Base-by-base conservation (phyloP, 208 protist species). In the Acanthamoeba polyphaga region DNA sequence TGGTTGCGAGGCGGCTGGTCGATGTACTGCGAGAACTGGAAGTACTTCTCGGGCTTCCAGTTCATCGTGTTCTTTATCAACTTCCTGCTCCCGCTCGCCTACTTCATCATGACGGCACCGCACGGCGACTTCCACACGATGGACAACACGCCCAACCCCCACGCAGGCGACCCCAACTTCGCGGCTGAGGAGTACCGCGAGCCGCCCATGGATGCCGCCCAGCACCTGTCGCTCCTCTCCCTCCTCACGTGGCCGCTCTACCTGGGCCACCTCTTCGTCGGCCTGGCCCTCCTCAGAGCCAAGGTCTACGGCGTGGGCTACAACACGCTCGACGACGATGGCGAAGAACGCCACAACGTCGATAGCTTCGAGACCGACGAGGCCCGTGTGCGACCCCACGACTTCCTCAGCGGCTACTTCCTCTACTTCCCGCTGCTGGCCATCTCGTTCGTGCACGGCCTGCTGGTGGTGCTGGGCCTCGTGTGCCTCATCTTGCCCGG, bases 11-110 rank as follows among this genome's bases (percentile, higher is more conserved):
- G 80, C 49, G 80, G 80, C 0, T 88, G 80, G 80, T 88, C 46
- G 15, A 58, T 88, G 51, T 88, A 88, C 53, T 7, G 8, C 80
- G 80, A 88, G 51, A 88, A 88, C 80, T 88, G 80, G 80, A 88
- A 64, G 80, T 88, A 88, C 51, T 88, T 88, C 34, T 88, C 80
- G 43, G 80, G 80, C 80, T 88, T 88, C 51, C 80, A 88, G 80
- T 13, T 88, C 29, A 7, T 88, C 53, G n/a, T 88, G n/a, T 88
- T 88, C 80, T 64, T 13, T 24, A 34, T 88, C 80, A 46, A 88
- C 53, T 88, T 88, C 51, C 80, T 88, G 5, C 49, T 88, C 8
- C 80, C 80, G 7, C 80, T 88, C 51, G 22, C 51, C 80, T 88
- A 43, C 80, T 64, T 66, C 80, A 8, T 88, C 51, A 34, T 88